Percentiles rank a stretch among this genome's conserved stretches.
Conservation (phyloP, 2,329 filamentous ascomycete species). For the Trichoderma sp. region DNA sequence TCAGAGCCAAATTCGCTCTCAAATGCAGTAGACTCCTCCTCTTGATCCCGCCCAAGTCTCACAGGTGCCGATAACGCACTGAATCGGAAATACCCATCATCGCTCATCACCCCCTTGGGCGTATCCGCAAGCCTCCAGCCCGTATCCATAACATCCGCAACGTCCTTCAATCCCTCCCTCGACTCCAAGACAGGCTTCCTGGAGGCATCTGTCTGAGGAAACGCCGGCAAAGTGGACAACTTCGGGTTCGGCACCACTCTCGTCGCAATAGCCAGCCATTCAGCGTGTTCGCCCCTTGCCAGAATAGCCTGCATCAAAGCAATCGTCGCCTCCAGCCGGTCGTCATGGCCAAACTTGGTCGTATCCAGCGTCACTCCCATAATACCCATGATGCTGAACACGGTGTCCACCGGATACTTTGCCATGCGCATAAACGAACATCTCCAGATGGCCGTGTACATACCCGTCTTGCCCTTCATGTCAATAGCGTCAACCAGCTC, state of each 20-base stretch:
- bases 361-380: constrained; percentile 24
- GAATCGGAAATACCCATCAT: constrained; percentile 14
- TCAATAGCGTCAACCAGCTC: constrained; percentile 16
- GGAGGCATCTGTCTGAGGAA: not conserved
- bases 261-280: constrained; percentile 17
- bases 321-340: constrained; percentile 14
- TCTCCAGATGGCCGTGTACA: constrained; percentile 19
- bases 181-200: not conserved
- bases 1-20: not conserved
- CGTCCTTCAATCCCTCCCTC: not conserved
- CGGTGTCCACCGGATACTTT: constrained; percentile 8
- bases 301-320: constrained; percentile 16
- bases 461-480: constrained; percentile 19
- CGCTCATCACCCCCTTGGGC: not conserved
- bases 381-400: constrained; percentile 19
- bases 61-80: not conserved
- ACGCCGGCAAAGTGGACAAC: constrained; percentile 5
- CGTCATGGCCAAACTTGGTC: not conserved
- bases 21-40: not conserved
- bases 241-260: constrained; percentile 2
- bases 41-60: not conserved
- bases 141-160: not conserved
- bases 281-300: constrained; percentile 1
- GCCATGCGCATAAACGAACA: constrained; percentile 17
- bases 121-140: constrained; percentile 17